Evolutionary conservation across 75 land plant species (phyloP).

Genomic region (Sequoiadendron giganteum): DNA sequence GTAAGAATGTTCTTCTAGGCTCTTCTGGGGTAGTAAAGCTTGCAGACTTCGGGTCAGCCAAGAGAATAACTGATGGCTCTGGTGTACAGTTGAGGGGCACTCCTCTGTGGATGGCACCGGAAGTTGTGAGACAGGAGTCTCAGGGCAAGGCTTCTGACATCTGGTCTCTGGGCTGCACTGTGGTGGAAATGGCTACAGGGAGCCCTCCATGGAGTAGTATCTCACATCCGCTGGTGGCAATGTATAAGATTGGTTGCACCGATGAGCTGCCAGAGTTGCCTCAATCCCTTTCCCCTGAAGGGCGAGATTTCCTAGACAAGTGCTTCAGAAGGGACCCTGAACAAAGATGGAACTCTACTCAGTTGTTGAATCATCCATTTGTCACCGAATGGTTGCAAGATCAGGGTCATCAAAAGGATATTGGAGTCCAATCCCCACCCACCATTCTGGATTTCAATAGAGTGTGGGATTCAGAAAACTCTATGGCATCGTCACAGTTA

Average conservation of each 20-base stretch:
- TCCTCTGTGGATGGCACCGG: conserved; percentile 47
- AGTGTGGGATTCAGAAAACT: not conserved
- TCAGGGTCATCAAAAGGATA: not conserved
- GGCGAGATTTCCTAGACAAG: conserved; percentile 31
- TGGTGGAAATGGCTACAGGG: conserved; percentile 41
- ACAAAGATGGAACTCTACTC: conserved; percentile 27
- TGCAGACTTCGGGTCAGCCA: conserved; percentile 63
- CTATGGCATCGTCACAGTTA: not conserved
- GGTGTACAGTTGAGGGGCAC: conserved; percentile 21
- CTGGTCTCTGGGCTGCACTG: conserved; percentile 47
- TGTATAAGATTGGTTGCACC: conserved; percentile 28
- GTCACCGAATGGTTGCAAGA: not conserved
- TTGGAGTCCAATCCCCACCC: not conserved
- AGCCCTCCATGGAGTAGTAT: conserved; percentile 28
- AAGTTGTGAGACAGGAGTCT: conserved; percentile 28
- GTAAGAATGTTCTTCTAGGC: conserved; percentile 53
- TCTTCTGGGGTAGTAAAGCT: conserved; percentile 41
- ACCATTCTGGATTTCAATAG: conserved; percentile 2
- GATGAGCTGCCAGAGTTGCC: conserved; percentile 25
- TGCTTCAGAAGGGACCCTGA: conserved; percentile 38
- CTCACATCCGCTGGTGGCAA: conserved; percentile 18
- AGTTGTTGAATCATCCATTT: conserved; percentile 36
- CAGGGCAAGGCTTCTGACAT: conserved; percentile 32
- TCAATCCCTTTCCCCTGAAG: conserved; percentile 17
- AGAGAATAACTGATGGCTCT: conserved; percentile 6